Evolutionary conservation across 202 grass and related monocot species (phyloP), one percentile per base, ranked within the genome.

Genomic region (Schoenoplectus tabernaemontani): DNA sequence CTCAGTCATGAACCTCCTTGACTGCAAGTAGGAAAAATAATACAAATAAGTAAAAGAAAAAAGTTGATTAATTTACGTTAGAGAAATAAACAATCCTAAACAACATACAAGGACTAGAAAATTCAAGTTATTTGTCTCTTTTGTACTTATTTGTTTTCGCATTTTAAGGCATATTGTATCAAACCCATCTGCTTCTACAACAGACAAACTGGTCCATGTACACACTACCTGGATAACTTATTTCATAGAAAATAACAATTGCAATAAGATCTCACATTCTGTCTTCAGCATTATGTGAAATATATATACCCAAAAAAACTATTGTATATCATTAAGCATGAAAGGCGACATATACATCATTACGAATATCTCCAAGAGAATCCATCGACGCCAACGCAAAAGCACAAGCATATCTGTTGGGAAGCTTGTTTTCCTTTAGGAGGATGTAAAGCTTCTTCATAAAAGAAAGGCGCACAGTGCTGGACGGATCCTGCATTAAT

Each of bases 351-450:
- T 81, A 37, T 90, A 97, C 95, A 87, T 94, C 86, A 78, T 73
- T 83, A 81, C 89, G 91, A 81, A 97, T 68, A 81, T 97, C 89
- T 81, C 77, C 60, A 68, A 85, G 54, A 64, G 48, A 87, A 89
- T 97, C 95, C 64, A 84, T 89, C 82, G 91, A 94, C 0, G 89
- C 70, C 78, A 97, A 80, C 62, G 91, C 87, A 87, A 97, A 94
- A 88, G 89, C 89, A 83, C 95, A 97, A 82, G 84, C 84, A 87
- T 97, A 97, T 92, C 81, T 90, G 70, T 89, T 59, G 34, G 91
- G 91, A 74, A 97, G 89, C 57, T 70, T 82, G 56, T 78, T 81
- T 80, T 83, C 86, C 82, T 86, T 93, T 51, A 97, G 71, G 61
- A 90, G 91, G 38, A 67, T 86, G 80, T 90, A 86, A 69, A 97